Conservation (phyloP, 1,284 basidiomycete genomes). For the Ceratobasidium theobromae region DNA sequence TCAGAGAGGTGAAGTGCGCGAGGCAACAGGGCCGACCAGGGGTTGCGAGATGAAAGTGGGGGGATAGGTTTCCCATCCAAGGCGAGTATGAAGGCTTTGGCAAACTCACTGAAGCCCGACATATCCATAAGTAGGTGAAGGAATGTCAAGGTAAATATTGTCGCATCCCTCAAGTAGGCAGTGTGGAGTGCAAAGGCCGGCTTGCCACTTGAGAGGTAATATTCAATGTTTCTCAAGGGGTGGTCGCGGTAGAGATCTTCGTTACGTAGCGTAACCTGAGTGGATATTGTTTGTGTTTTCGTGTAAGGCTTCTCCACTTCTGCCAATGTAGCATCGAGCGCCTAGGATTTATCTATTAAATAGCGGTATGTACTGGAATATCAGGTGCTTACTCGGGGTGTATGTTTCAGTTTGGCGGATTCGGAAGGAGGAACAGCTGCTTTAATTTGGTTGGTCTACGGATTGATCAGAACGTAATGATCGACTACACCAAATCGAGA, state of each 20-base stretch:
- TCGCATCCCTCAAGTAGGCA: constrained; percentile 15
- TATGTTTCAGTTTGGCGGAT: background rate
- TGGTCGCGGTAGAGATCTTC: constrained; percentile 9
- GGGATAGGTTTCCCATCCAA: constrained; percentile 3
- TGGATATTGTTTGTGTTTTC: constrained; percentile 10
- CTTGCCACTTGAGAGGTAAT: constrained; percentile 5
- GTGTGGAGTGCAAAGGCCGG: constrained; percentile 13
- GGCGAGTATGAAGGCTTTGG: constrained; percentile 8
- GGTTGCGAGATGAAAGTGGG: constrained; percentile 1
- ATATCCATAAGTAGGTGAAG: constrained; percentile 24
- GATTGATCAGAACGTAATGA: background rate
- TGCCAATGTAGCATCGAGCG: background rate
- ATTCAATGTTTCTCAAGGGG: background rate
- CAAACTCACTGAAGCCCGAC: constrained; percentile 16
- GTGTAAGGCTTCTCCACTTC: background rate
- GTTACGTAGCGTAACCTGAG: constrained; percentile 10
- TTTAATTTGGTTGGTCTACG: constrained; percentile 11
- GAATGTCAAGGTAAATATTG: constrained; percentile 11
- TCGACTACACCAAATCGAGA: background rate
- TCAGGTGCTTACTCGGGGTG: background rate
- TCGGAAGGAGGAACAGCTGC: constrained; percentile 2
- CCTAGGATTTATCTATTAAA: background rate
- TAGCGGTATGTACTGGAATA: background rate
- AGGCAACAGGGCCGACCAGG: constrained; percentile 3
- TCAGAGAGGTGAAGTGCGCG: background rate